Percentiles rank a stretch among this genome's conserved stretches.
phyloP scores from a whole-genome alignment of 1,284 basidiomycete genomes.

The Cerrena zonata region DNA sequence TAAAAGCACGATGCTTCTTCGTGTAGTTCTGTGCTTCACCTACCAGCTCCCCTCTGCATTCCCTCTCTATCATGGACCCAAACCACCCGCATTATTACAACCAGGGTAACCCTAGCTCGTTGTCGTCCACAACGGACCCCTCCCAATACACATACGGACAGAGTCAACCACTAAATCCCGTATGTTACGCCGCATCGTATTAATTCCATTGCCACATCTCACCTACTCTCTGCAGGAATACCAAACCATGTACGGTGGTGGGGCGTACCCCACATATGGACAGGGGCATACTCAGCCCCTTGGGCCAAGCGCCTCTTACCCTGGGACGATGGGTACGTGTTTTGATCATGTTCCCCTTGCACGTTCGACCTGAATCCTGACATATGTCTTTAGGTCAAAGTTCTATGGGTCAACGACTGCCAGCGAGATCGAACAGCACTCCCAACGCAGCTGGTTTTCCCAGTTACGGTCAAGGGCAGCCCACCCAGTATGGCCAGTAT shows the following conservation, averaged over 20 bases:
- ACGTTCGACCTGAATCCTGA: background rate
- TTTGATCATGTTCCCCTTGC: background rate
- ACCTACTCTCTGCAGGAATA: background rate
- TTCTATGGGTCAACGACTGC: background rate
- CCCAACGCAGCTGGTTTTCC: no score
- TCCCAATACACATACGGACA: constrained; percentile 1
- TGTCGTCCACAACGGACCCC: constrained; percentile 6
- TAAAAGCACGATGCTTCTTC: background rate
- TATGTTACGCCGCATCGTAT: background rate
- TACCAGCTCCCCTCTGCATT: background rate
- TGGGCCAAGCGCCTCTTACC: background rate
- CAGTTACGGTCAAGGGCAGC: background rate
- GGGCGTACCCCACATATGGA: background rate
- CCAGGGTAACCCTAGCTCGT: constrained; percentile 9
- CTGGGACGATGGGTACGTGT: constrained; percentile 3
- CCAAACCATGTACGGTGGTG: background rate
- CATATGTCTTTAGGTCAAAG: background rate
- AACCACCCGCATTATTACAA: constrained; percentile 5
- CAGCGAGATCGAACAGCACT: no score
- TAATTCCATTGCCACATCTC: constrained; percentile 1
- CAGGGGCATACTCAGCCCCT: background rate
- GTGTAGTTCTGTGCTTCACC: background rate
- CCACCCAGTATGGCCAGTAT: background rate
- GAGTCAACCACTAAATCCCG: background rate
- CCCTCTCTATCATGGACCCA: constrained; percentile 5